Base-by-base conservation (phyloP, 495 filamentous ascomycete species). In the Apodospora peruviana region DNA sequence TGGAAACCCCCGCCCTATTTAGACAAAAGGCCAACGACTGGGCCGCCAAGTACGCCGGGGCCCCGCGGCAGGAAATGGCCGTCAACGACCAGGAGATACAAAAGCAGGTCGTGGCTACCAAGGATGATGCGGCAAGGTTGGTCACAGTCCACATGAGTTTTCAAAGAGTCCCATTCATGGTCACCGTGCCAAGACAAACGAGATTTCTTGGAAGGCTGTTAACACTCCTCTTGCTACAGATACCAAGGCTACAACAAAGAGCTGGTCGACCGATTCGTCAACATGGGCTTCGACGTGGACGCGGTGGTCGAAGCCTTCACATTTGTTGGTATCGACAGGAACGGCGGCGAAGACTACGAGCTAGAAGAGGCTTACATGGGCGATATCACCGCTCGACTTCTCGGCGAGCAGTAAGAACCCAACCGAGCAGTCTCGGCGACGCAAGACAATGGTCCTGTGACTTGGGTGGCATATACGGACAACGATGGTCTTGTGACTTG, bases 281-380 rank as follows among this genome's bases (percentile, higher is more conserved):
- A 74, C 56, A 97, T 98, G 93, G 93, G 93, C 34, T 98, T 98
- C 55, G 85, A 91, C 50, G 79, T 95, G n/a, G 84, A 87, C 42
- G 74, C 78, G 25, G 90, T 98, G 2, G 93, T 97, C 5, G 78
- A 81, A 18, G 88, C 90, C 3, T 91, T 98, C 56, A 78, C 83
- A 50, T 86, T 74, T 45, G 86, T 91, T 14, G 87, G 89, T 2
- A 90, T 95, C 51, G 85, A 91, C 50, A 78, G 77, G 19, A 85
- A 81, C 47, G 80, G 77, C 21, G 87, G 87, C 0, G 77, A 87
- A 55, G 86, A 91, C 61, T 90, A 91, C 64, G 83, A 87, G 58
- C 72, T 94, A 35, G 87, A 90, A 56, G 87, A 89, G 53, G 88
- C 83, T 5, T 89, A 87, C 56, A 88, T 91, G 79, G 90, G 87